Base-by-base conservation (phyloP, 495 filamentous ascomycete species). In the Penicillium goetzii region DNA sequence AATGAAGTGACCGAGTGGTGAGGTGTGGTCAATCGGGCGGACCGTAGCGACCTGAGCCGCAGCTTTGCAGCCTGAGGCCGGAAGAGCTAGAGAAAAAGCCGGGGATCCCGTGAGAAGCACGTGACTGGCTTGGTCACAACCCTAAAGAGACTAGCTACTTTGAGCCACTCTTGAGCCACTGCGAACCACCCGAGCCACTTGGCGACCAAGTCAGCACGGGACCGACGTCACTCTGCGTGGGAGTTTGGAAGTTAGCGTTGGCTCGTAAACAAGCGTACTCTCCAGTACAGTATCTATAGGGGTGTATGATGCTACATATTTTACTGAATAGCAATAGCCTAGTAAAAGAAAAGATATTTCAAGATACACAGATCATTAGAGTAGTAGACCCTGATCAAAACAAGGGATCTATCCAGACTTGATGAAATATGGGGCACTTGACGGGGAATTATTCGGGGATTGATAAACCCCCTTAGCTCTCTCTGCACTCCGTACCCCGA, bases 1-100 rank as follows among this genome's bases (percentile, higher is more conserved):
- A 68, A 69, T 72, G 75, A 76, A 71, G 74, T 77, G 72, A 75
- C 72, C 71, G 69, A 66, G 72, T 75, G 68, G 63, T 74, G 75
- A 78, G 75, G 76, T 78, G 75, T 74, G 70, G 69, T 72, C 60
- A 33, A 33, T 77, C 65, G 58, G 77, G 74, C 60, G 63, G 33
- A 61, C 72, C 71, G 62, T 32, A 74, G 70, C 57, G 56, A 64
- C 78, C 76, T 67, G 40, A 62, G 47, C 59, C 63, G 76, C 76
- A 77, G 1, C 3, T 40, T 40, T 43, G 26, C 10, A 41, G 74
- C 75, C 75, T 70, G 57, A 76, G 76, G 76, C 73, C 33, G 23
- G 3, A 26, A 43, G 25, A 67, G 10, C 0, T 14, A 59, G 26
- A 11, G 9, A 19, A 19, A 34, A 41, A 38, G 11, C 65, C 60